Evolutionary conservation across 1,139 yeast genomes (phyloP), one percentile per base, ranked within the genome.

Genomic region (Suhomyces bokatorum): DNA sequence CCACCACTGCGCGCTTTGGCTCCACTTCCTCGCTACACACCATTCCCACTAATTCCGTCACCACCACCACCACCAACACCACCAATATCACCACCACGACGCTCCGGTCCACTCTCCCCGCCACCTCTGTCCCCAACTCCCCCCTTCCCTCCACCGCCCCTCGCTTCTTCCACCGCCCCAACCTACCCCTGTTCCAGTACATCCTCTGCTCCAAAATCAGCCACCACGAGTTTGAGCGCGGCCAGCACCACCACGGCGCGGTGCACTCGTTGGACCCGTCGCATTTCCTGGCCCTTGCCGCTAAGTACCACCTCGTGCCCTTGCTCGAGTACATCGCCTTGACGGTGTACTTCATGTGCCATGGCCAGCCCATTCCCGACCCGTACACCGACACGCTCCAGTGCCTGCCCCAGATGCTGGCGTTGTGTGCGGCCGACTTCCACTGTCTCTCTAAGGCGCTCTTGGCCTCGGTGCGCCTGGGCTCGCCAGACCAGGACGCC

Each of bases 301-400:
- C 17, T 3, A 26, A 27, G 22, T 35, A 35, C 20, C 17, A 20
- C 14, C 38, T 35, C 29, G 38, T 13, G 11, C 20, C 22, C 3
- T 15, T 35, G 10, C 32, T 35, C 14, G 34, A 39, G n/a, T 34
- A 32, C 33, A 3, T 39, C 7, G 14, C 42, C 4, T 27, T 39
- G 36, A 32, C 37, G 11, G 32, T 35, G 11, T 29, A 29, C 31
- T 39, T 24, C 33, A 12, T 39, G 24, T 16, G 13, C 12, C n/a
- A 34, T 13, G 27, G 30, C 12, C 33, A 15, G 14, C 38, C 34
- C 14, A 34, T 39, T 29, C 42, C 38, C 6, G 35, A 39, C 7
- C 13, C 17, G 2, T 39, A 39, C 32, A 20, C 32, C 16, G 26
- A 39, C n/a, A 17, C 10, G 10, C 29, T 34, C 15, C 26, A 20